Evolutionary conservation across 1,139 yeast genomes (phyloP).

Genomic region (Blastobotrys petasosporus): DNA sequence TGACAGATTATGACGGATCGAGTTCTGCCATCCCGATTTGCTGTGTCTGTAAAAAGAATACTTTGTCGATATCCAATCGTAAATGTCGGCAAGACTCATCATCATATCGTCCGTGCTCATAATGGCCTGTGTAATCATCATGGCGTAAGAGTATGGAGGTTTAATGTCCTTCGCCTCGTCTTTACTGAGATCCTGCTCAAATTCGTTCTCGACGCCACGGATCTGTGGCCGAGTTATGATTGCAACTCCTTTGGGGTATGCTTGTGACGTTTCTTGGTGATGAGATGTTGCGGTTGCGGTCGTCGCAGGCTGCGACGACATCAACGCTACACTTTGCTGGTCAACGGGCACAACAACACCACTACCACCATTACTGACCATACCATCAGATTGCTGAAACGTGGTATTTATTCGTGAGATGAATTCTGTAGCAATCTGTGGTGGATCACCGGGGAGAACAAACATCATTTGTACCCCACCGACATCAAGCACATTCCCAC

Average conservation of each 20-base stretch:
- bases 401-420: background rate
- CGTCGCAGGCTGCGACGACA: background rate
- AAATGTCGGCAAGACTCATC: conserved; percentile 83
- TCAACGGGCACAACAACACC: background rate
- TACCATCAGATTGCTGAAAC: background rate
- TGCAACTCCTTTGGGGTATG: conserved; percentile 38
- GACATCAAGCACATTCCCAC: conserved; percentile 85
- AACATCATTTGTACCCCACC: conserved; percentile 99
- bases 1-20: conserved; percentile 75
- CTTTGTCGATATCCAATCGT: conserved; percentile 80
- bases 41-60: conserved; percentile 89
- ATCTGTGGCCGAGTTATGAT: conserved; percentile 37
- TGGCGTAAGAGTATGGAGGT: conserved; percentile 96
- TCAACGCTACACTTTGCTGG: background rate
- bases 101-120: conserved; percentile 83
- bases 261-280: conserved; percentile 8
- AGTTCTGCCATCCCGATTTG: conserved; percentile 94
- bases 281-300: background rate
- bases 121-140: conserved; percentile 97
- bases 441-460: conserved; percentile 87
- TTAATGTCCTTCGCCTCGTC: conserved; percentile 90
- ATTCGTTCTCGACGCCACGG: conserved; percentile 28
- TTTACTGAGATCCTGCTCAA: conserved; percentile 62
- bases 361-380: background rate
- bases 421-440: conserved; percentile 33